Base-by-base conservation (phyloP, 2,329 filamentous ascomycete species). In the Colletotrichum sp. region DNA sequence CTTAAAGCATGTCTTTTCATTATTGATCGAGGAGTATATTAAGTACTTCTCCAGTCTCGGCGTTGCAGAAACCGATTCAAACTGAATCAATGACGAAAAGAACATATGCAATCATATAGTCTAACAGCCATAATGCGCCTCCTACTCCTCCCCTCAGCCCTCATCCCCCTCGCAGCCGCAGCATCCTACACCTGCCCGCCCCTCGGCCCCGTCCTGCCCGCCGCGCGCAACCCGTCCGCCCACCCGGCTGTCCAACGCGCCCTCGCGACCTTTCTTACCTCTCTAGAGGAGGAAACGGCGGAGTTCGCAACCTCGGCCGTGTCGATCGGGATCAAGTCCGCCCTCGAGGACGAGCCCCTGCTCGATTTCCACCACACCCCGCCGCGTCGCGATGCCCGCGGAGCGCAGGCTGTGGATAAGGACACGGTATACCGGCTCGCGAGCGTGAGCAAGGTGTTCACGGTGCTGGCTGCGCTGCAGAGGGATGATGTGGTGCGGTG, bases 401-500 rank as follows among this genome's bases (percentile, higher is more conserved):
- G 81, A 5, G 81, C 83, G 8, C 73, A 77, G 24, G 61, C 76
- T 66, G 79, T 85, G 7, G 76, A 81, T 43, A 58, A 73, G 7
- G 77, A 87, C 66, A 85, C 80, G 1, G 79, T 86, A 24, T 90
- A 85, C 77, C 80, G 83, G 4, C 78, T 86, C 6, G 85, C 82
- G 16, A 89, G 87, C 76, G 79, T 89, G 13, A 86, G 86, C 12
- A 89, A 89, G 78, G 71, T 73, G 43, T 71, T 75, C 65, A 48
- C 68, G 21, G 72, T 70, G 64, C 73, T 76, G 16, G 73, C 67
- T 30, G 76, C 71, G 70, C 70, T 75, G 71, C 70, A 62, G 78
- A 71, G 21, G 67, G 65, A 48, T 7, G 76, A 76, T 24, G 52
- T 70, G 28, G 18, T 77, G 5, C 13, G 60, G 34, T 66, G 84